Base-by-base conservation (phyloP, 345 rosid species). In the Adansonia digitata region DNA sequence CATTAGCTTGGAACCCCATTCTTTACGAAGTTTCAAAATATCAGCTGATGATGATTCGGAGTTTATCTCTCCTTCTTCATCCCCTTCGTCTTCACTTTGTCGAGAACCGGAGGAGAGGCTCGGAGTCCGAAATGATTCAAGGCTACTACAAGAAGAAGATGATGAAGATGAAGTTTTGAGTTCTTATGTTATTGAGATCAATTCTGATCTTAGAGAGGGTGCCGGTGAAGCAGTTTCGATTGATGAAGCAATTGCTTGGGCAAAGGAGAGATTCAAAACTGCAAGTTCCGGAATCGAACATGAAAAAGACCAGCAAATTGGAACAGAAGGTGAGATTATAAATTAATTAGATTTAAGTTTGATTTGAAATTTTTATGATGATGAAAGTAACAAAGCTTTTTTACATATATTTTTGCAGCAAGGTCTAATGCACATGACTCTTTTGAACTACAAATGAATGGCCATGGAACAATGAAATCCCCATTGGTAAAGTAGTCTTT, bases 181-280 rank as follows among this genome's bases (percentile, higher is more conserved):
- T 69, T 91, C 99, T 49, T 95, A 86, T 42, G 97, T 95, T 10
- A 92, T 95, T 9, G 99, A 95, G 78, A 90, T 92, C 71, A 91
- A 85, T 79, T 86, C 94, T 24, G 87, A 89, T 40, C 51, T 68
- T 12, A 78, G 77, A 73, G 88, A 84, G 34, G 86, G 83, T 18
- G 51, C 73, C 0, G 77, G 82, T 0, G 95, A 84, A 82, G 87
- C 88, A 7, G 86, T 84, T 66, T 84, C 84, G 10, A 82, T 84
- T 61, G 93, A 92, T 70, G 94, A 86, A 77, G 88, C 94, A 11
- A 85, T 91, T 20, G 93, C 61, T 24, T 56, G 61, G 61, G 61
- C 61, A 56, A 56, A 56, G 24, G 34, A 56, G 11, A 24, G 79
- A 75, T 87, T 77, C 56, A 86, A 78, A 61, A 69, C 83, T 2